Evolutionary conservation across 148 eudicot genomes (phyloP).

Genomic region (Linanthus parryae): DNA sequence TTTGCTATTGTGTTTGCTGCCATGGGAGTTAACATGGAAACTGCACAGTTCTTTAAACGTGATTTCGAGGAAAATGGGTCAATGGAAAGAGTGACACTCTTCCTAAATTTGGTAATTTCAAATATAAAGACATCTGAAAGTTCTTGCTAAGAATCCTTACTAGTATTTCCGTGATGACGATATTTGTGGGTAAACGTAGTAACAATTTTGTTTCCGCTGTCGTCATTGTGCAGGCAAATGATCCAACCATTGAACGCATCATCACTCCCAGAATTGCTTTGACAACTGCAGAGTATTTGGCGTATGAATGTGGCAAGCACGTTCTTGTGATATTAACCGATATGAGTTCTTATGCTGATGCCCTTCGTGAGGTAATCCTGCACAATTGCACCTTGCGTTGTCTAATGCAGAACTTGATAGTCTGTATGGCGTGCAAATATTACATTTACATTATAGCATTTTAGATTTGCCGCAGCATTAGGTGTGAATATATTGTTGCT

Average conservation of each 20-base stretch:
- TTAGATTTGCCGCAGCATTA: too few species aligned
- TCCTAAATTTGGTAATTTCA: slow-evolving; percentile 76
- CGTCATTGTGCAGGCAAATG: slow-evolving; percentile 69
- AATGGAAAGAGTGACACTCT: slow-evolving; percentile 99
- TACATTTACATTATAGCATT: too few species aligned
- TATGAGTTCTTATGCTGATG: slow-evolving; percentile 99
- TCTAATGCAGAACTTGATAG: not conserved
- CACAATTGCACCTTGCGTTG: not conserved
- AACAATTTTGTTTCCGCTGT: slow-evolving; percentile 2
- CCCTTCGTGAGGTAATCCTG: slow-evolving; percentile 92
- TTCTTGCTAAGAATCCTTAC: not conserved
- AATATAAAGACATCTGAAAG: not conserved
- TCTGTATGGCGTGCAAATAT: too few species aligned
- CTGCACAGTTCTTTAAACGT: slow-evolving; percentile 98
- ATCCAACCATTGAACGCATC: slow-evolving; percentile 98
- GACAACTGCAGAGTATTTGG: slow-evolving; percentile 96
- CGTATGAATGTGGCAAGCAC: slow-evolving; percentile 99
- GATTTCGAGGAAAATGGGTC: slow-evolving; percentile 99
- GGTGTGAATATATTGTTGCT: too few species aligned
- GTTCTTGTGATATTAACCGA: slow-evolving; percentile 98
- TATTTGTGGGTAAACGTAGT: too few species aligned
- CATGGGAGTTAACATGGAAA: slow-evolving; percentile 99
- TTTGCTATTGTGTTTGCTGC: slow-evolving; percentile 99
- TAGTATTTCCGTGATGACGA: not conserved
- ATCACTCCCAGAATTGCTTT: slow-evolving; percentile 98